Evolutionary conservation across 805 yeast species (phyloP), one percentile per base, ranked within the genome.

Genomic region (Wickerhamomyces ciferrii): DNA sequence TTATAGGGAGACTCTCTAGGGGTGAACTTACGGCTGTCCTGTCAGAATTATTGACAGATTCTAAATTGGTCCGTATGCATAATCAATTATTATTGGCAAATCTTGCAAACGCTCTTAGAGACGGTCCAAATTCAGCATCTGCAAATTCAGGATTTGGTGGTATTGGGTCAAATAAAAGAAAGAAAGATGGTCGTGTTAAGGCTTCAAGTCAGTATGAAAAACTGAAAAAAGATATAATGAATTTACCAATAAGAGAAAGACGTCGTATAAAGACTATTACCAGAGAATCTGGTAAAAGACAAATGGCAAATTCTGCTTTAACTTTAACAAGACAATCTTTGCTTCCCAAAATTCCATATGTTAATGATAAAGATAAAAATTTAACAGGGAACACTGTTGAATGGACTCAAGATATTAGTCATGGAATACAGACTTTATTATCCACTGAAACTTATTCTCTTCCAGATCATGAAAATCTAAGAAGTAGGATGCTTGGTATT

Each of bases 331-430:
- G 92, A 61, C 84, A 85, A 34, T 55, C 66, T 23, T 56, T 59
- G 38, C 55, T 70, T 35, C 97, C 98, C 1, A 87, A 86, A 56
- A 82, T 92, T 20, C 99, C 99, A 4, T 81, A 83, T 60, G 81
- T 78, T 10, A 58, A 43, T 36, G 68, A 64, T 39, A 65, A 66
- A 41, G 64, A 56, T n/a, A 55, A 51, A 36, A 34, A 32, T 18
- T 29, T 50, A 4, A 49, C 53, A 15, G 61, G 62, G 45, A 79
- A 78, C 53, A 76, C 87, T 31, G 76, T 82, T 27, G 84, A 84
- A 54, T 90, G 97, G 92, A 88, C 95, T 20, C 96, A 91, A 63
- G 98, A 94, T 60, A 87, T 94, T 17, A 76, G 84, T 45, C 90
- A 84, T 58, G 95, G 94, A 4, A 77, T 88, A 46, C 89, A 87